These are phyloP conservation scores for Hypoxylon intermedium DNA, from an alignment of 495 filamentous ascomycete species.

Conservation along the genomic window DNA sequence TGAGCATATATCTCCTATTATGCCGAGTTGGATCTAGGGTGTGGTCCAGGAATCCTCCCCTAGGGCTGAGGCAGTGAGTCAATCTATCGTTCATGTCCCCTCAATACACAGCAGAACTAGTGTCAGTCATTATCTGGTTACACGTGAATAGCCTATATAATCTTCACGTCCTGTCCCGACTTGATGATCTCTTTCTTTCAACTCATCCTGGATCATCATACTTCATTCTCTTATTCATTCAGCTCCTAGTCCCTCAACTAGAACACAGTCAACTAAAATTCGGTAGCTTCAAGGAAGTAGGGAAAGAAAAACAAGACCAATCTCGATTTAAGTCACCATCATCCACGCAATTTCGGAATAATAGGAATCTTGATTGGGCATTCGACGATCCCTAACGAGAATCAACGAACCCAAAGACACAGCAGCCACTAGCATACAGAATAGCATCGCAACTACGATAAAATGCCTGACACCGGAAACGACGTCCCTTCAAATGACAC, in stretches of 20 bases:
- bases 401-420: not conserved
- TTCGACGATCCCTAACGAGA: not conserved
- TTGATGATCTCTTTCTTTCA: constrained; percentile 11
- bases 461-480: constrained; percentile 36
- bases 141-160: constrained; percentile 32
- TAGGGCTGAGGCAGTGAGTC: constrained; percentile 37
- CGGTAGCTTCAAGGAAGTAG: not conserved
- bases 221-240: constrained; percentile 6
- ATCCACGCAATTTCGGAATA: no score
- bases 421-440: not conserved
- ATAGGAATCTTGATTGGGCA: no score
- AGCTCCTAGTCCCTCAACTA: not conserved
- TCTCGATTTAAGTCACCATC: no score
- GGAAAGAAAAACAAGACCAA: no score
- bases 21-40: constrained; percentile 25
- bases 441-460: constrained; percentile 3
- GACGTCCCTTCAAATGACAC: constrained; percentile 30
- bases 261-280: not conserved
- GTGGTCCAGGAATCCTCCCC: constrained; percentile 36
- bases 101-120: constrained; percentile 25
- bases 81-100: constrained; percentile 31
- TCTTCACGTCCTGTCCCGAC: constrained; percentile 8
- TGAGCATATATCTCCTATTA: constrained; percentile 20
- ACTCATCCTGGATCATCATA: constrained; percentile 8
- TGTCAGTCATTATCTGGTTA: constrained; percentile 13